These are phyloP conservation scores for Boletus sensibilis DNA, from an alignment of 768 basidiomycete species.

Conservation along the genomic window DNA sequence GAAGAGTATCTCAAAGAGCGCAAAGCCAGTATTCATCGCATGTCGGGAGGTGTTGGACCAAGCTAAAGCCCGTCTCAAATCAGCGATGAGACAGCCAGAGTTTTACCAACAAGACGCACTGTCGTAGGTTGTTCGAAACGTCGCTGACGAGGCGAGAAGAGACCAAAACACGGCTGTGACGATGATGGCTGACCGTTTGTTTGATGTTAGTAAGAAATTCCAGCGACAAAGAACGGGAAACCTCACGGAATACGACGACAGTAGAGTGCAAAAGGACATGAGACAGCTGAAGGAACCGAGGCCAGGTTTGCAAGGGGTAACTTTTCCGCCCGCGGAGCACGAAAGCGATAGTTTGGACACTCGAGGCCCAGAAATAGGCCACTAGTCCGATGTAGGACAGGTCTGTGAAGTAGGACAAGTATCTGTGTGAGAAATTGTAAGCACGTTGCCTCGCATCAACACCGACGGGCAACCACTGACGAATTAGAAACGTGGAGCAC, in stretches of 20 bases:
- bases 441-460: not conserved
- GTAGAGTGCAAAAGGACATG: slow-evolving; percentile 56
- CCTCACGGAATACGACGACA: slow-evolving; percentile 57
- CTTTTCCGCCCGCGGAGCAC: slow-evolving; percentile 32
- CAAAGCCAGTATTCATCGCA: slow-evolving; percentile 55
- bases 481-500: slow-evolving; percentile 29
- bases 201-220: not conserved
- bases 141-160: slow-evolving; percentile 43
- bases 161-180: slow-evolving; percentile 67
- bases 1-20: slow-evolving; percentile 55
- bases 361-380: slow-evolving; percentile 61
- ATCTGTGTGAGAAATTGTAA: slow-evolving; percentile 36
- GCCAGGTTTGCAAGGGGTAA: slow-evolving; percentile 64
- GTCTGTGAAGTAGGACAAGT: slow-evolving; percentile 63
- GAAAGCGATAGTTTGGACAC: slow-evolving; percentile 51
- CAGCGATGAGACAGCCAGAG: not conserved
- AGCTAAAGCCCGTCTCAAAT: slow-evolving; percentile 32
- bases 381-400: slow-evolving; percentile 61
- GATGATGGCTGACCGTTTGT: slow-evolving; percentile 48
- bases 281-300: slow-evolving; percentile 49
- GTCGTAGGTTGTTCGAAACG: slow-evolving; percentile 40
- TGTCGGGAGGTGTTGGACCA: slow-evolving; percentile 64
- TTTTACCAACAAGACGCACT: slow-evolving; percentile 32
- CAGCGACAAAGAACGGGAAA: not conserved
- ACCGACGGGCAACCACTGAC: slow-evolving; percentile 28